Evolutionary conservation across 1,139 yeast species (phyloP).

Genomic region (Suhomyces yuchorum): DNA sequence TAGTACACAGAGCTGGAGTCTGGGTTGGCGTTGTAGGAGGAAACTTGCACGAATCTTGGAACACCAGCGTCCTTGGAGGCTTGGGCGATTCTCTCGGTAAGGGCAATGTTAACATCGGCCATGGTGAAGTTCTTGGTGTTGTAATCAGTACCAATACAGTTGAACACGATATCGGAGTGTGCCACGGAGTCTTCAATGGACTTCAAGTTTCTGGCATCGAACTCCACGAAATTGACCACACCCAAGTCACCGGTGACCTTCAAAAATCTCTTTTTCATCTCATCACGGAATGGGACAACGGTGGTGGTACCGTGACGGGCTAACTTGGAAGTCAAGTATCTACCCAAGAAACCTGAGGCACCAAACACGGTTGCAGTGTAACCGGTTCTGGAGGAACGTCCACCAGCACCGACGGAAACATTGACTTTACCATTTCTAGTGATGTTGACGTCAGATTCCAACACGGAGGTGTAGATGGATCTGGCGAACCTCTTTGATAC

Average conservation of each 20-base stretch:
- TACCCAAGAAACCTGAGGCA: conserved; percentile 78
- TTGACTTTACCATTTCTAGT: conserved; percentile 76
- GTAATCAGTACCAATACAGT: conserved; percentile 77
- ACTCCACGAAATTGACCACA: conserved; percentile 81
- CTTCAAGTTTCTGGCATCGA: conserved; percentile 76
- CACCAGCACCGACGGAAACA: conserved; percentile 72
- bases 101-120: conserved; percentile 83
- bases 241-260: conserved; percentile 88
- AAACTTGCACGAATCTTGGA: conserved; percentile 76
- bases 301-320: conserved; percentile 82
- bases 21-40: conserved; percentile 77
- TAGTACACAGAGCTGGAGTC: conserved; percentile 68
- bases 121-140: conserved; percentile 77
- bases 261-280: conserved; percentile 74
- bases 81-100: conserved; percentile 74
- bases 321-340: conserved; percentile 68
- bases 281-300: conserved; percentile 79
- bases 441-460: conserved; percentile 67
- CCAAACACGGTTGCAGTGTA: conserved; percentile 90
- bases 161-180: conserved; percentile 80
- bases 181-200: conserved; percentile 79
- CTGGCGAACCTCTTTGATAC: conserved; percentile 27
- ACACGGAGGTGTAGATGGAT: conserved; percentile 44
- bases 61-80: conserved; percentile 74
- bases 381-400: conserved; percentile 88